A percentile compares a stretch with the other conserved stretches of the same genome.
Conservation (phyloP, 768 basidiomycete genomes). For the Punctularia strigosozonata region DNA sequence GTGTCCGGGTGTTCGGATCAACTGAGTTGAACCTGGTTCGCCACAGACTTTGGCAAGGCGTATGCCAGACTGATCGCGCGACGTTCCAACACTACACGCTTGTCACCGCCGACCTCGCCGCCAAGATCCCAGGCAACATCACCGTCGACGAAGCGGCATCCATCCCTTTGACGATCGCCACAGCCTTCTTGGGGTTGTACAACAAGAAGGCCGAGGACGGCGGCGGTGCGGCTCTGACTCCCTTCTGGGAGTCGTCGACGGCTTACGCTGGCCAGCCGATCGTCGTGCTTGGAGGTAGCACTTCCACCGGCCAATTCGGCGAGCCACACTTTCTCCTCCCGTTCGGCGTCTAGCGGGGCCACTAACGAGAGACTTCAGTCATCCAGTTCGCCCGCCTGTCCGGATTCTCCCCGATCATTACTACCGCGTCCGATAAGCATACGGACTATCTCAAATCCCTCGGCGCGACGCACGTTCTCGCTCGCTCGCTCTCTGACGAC, state of each 20-base stretch:
- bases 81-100: conserved; percentile 5
- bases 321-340: neutral
- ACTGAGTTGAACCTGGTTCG: neutral
- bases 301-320: conserved; percentile 16
- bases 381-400: conserved; percentile 14
- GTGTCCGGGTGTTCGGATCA: neutral
- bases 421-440: conserved; percentile 9
- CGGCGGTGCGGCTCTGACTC: conserved; percentile 12
- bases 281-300: conserved; percentile 13
- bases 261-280: conserved; percentile 19
- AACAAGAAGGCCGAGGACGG: conserved; percentile 1
- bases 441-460: conserved; percentile 9
- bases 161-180: conserved; percentile 21
- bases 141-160: conserved; percentile 26
- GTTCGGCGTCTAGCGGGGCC: no score
- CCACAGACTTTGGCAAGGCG: neutral
- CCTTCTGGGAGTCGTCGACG: conserved; percentile 15
- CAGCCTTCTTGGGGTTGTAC: conserved; percentile 26
- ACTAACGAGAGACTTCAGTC: no score
- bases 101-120: conserved; percentile 1
- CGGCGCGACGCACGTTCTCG: conserved; percentile 16
- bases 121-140: conserved; percentile 21
- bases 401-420: conserved; percentile 16
- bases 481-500: conserved; percentile 7
- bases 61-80: neutral